Percentiles rank a stretch among this genome's conserved stretches.
Evolutionary conservation across 306 rosid genomes (phyloP).

Genomic region (Elaeagnus macrophylla): DNA sequence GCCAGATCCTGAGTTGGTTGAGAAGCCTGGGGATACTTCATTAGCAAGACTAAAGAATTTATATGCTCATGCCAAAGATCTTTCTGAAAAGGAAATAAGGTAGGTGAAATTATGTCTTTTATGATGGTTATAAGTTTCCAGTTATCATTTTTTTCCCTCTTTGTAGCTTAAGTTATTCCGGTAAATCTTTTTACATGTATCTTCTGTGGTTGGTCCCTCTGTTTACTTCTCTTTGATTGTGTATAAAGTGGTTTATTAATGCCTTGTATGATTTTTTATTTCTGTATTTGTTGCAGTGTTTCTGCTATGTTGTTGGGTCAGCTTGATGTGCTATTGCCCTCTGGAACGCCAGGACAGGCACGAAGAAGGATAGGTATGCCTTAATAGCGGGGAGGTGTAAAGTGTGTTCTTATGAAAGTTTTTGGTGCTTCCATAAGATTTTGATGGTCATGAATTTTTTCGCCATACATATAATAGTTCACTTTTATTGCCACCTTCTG

Average conservation of each 20-base stretch:
- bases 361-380: slow-evolving; percentile 80
- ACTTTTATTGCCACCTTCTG: too few relatives aligned
- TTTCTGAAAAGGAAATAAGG: slow-evolving; percentile 72
- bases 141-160: background rate
- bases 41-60: slow-evolving; percentile 48
- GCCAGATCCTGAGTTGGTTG: slow-evolving; percentile 92
- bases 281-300: slow-evolving; percentile 44
- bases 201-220: background rate
- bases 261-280: slow-evolving; percentile 11
- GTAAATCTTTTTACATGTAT: background rate
- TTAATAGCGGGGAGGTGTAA: slow-evolving; percentile 1
- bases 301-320: slow-evolving; percentile 46
- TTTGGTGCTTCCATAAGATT: background rate
- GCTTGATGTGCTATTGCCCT: slow-evolving; percentile 68
- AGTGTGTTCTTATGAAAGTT: background rate
- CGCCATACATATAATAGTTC: too few relatives aligned
- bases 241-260: background rate
- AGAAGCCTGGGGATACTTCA: slow-evolving; percentile 92
- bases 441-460: too few relatives aligned
- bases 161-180: background rate
- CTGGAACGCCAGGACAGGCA: slow-evolving; percentile 70
- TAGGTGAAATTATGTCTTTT: slow-evolving; percentile 10
- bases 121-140: too few relatives aligned
- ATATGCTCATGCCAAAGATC: slow-evolving; percentile 76
- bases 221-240: background rate